Evolutionary conservation across 257 asterid species (phyloP), one percentile per base, ranked within the genome.

Genomic region (Orobanche coerulescens): DNA sequence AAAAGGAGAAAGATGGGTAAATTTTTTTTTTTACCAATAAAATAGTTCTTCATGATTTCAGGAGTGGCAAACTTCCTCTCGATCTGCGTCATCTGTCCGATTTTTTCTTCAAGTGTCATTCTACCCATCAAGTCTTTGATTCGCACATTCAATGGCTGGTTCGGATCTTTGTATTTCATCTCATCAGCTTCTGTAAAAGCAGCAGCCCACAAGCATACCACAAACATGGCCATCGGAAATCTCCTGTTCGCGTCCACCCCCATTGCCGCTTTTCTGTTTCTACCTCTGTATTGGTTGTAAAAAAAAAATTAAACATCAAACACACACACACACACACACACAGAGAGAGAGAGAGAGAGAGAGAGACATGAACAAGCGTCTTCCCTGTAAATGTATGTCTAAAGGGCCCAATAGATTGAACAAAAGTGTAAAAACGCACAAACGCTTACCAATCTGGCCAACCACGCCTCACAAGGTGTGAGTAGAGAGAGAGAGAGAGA

Each of bases 81-180:
- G 73, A 89, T 84, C 80, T 89, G 95, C 14, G 77, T 69, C 97
- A 89, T 89, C 59, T 89, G 97, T 0, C 97, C 97, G 62, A 89
- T 86, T 79, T 89, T 89, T 63, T 89, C 96, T 57, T 77, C 91
- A 43, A 89, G 75, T 6, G 80, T 89, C 96, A 89, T 84, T 58
- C 76, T 77, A 13, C 47, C 52, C 92, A 86, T 74, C 78, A 86
- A 75, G 30, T 89, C 97, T 52, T 64, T 86, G 61, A 89, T 81
- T 56, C 95, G 75, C 8, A 8, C 76, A 64, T 69, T 75, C 24
- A 84, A 13, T 0, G 87, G 83, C 82, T 82, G 94, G 57, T 69
- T 74, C 24, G 94, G 86, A 57, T 89, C 95, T 68, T 76, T 84
- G 76, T 86, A 86, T 54, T 76, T 89, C 61, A 76, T 1, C 49